These are phyloP conservation scores for Xerophyta viscosa DNA, from an alignment of 106 monocot genomes.

Conservation along the genomic window DNA sequence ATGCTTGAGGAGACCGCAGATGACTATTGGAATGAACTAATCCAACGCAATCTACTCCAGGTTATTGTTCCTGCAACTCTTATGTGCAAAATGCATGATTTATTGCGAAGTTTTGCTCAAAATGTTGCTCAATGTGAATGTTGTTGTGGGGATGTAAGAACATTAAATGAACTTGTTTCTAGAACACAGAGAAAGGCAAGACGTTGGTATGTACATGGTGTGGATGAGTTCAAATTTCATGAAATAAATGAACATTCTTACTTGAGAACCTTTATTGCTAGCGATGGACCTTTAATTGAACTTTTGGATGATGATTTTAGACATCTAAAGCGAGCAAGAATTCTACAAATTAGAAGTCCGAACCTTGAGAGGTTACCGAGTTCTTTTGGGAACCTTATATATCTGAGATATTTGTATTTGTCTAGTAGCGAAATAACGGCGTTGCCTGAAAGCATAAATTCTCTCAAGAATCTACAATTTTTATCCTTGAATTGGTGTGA, in stretches of 20 bases:
- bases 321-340: conserved; percentile 2
- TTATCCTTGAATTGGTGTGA: neutral
- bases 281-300: no score
- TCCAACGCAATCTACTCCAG: conserved; percentile 23
- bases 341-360: conserved; percentile 1
- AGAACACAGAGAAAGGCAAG: neutral
- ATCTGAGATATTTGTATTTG: conserved; percentile 14
- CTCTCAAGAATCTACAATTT: conserved; percentile 14
- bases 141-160: conserved; percentile 1
- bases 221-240: neutral
- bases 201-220: neutral
- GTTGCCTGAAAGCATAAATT: conserved; percentile 13
- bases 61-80: neutral
- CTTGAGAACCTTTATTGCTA: neutral
- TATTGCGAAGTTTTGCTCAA: conserved; percentile 18
- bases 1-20: conserved; percentile 17
- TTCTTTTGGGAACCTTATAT: conserved; percentile 4
- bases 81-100: conserved; percentile 28
- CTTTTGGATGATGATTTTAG: neutral
- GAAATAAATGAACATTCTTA: neutral
- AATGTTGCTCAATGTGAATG: conserved; percentile 12
- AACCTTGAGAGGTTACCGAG: conserved; percentile 5
- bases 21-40: conserved; percentile 19
- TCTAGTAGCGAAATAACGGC: neutral
- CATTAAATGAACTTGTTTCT: neutral